Base-by-base conservation (phyloP, 2,329 filamentous ascomycete species). In the Colletotrichum eremochloae region DNA sequence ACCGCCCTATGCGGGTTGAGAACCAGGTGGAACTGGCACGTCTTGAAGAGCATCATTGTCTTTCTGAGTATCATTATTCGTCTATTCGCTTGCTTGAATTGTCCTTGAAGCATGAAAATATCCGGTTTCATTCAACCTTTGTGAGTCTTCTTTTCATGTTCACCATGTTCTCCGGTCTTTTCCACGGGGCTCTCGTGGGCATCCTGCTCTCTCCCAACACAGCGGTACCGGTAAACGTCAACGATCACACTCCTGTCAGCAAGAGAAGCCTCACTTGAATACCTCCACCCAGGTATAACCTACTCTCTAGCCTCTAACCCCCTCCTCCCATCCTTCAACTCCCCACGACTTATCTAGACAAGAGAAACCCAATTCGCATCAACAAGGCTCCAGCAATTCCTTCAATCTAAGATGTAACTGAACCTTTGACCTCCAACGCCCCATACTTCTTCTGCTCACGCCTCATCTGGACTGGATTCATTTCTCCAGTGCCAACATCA, bases 371-470 rank as follows among this genome's bases (percentile, higher is more conserved):
- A n/a, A n/a, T n/a, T n/a, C n/a, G n/a, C n/a, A n/a, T n/a, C n/a
- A n/a, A n/a, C n/a, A n/a, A n/a, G n/a, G n/a, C n/a, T n/a, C n/a
- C n/a, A n/a, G n/a, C n/a, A 44, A 90, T 91, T 73, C 89, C 89
- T 2, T 79, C 80, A 14, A 90, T 90, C 72, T 88, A 88, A 0
- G 88, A 89, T 36, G 85, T 91, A 15, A 91, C 88, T 5, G 87
- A 88, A 75, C 85, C 87, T 50, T 78, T 91, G n/a, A 79, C 81
- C 14, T 81, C 80, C 31, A 83, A 85, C 58, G 84, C 83, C 5
- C 86, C 86, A 86, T 91, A 67, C 80, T 91, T 14, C 89, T 91
- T 76, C 67, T 88, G 5, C 89, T 89, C 2, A 89, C 87, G n/a
- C 89, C 89, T 61, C 85, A 89, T 0, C 78, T 90, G n/a, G 80